phyloP scores from a whole-genome alignment of 2,329 filamentous ascomycete genomes.

The Xylaria hypoxylon region DNA sequence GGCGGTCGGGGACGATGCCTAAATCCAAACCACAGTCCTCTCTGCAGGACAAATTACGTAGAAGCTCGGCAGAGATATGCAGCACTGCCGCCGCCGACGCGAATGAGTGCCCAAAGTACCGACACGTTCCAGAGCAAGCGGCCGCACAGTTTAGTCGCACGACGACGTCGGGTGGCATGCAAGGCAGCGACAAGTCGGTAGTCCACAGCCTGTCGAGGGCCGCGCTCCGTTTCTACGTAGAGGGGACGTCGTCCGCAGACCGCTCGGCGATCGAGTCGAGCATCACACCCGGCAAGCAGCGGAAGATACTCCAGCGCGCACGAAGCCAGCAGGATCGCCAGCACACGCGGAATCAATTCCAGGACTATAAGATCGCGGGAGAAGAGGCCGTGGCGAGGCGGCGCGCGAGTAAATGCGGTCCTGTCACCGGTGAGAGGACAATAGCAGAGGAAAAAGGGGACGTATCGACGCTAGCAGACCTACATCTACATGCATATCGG shows the following conservation, averaged over 20 bases:
- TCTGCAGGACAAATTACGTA: conserved; percentile 41
- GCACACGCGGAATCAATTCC: conserved; percentile 59
- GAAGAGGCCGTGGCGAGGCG: conserved; percentile 19
- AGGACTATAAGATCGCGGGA: conserved; percentile 53
- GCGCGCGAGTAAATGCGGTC: conserved; percentile 16
- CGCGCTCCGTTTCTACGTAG: conserved; percentile 57
- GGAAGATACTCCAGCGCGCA: conserved; percentile 53
- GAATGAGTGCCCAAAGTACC: conserved; percentile 50
- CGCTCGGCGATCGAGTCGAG: conserved; percentile 45
- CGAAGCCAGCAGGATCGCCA: conserved; percentile 55
- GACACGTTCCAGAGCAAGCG: conserved; percentile 65
- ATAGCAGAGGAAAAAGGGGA: conserved; percentile 37
- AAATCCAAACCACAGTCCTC: conserved; percentile 35
- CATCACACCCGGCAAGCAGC: conserved; percentile 52
- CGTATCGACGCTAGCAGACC: conserved; percentile 24
- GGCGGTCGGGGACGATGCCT: conserved; percentile 15
- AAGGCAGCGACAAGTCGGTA: conserved; percentile 48
- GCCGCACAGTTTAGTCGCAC: conserved; percentile 67
- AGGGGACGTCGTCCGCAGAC: conserved; percentile 48
- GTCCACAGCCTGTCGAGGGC: conserved; percentile 58
- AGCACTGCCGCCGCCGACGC: conserved; percentile 5
- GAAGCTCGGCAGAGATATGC: conserved; percentile 3
- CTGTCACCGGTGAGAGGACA: conserved; percentile 31
- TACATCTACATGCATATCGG: conserved; percentile 32
- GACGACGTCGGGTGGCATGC: conserved; percentile 59